Percentiles rank a stretch among this genome's conserved stretches.
These are phyloP conservation scores for Auriscalpium microsporum DNA, from an alignment of 768 basidiomycete genomes.

Conservation along the genomic window DNA sequence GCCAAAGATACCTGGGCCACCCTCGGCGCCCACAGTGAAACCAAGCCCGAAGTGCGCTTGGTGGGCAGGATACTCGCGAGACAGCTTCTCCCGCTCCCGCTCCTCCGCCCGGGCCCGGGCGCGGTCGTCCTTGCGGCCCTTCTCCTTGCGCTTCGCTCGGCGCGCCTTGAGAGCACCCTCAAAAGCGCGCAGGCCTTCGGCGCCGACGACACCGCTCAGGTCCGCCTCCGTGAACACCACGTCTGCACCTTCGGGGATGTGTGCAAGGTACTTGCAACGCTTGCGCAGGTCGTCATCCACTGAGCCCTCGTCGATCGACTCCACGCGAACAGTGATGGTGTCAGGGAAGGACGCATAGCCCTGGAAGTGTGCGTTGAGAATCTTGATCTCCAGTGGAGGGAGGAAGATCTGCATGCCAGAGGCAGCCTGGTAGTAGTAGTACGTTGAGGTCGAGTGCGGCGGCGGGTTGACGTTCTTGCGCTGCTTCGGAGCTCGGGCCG, in stretches of 20 bases:
- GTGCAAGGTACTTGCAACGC: constrained; percentile 91
- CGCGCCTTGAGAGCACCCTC: constrained; percentile 76
- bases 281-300: constrained; percentile 92
- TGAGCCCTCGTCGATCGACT: constrained; percentile 63
- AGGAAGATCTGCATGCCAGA: constrained; percentile 88
- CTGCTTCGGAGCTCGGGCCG: constrained; percentile 43
- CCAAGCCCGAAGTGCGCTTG: background rate
- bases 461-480: constrained; percentile 80
- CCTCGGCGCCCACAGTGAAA: constrained; percentile 1
- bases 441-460: constrained; percentile 80
- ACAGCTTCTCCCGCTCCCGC: constrained; percentile 29
- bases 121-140: constrained; percentile 77
- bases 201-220: constrained; percentile 67
- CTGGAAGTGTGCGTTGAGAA: constrained; percentile 77
- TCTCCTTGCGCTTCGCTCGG: constrained; percentile 66
- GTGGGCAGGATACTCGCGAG: background rate
- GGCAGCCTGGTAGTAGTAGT: constrained; percentile 93
- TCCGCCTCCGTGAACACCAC: constrained; percentile 92
- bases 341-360: constrained; percentile 81
- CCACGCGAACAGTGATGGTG: constrained; percentile 70
- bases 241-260: constrained; percentile 86
- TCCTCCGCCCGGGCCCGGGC: constrained; percentile 76
- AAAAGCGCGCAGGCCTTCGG: constrained; percentile 71
- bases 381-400: constrained; percentile 92
- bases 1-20: constrained; percentile 1